phyloP scores from a whole-genome alignment of 148 eudicot genomes.

The Dianthus caryophyllus region DNA sequence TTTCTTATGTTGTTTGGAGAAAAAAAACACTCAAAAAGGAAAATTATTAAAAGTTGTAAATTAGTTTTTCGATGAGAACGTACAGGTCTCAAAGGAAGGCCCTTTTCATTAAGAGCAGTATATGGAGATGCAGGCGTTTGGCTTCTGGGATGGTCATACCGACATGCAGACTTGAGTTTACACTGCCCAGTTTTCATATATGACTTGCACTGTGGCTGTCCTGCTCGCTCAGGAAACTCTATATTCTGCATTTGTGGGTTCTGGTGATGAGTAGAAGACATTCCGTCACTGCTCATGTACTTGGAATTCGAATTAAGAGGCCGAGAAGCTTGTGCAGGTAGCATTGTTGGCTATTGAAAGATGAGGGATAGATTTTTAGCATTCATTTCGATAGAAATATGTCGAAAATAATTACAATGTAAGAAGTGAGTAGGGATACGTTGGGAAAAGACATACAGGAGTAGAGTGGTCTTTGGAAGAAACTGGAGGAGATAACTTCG shows the following conservation, averaged over 20 bases:
- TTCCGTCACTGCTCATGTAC: slow-evolving; percentile 19
- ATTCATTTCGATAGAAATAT: not conserved
- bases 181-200: slow-evolving; percentile 59
- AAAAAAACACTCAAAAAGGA: too few species aligned
- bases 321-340: slow-evolving; percentile 13
- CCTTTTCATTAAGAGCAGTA: slow-evolving; percentile 29
- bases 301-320: slow-evolving; percentile 18
- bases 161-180: slow-evolving; percentile 44
- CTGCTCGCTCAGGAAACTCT: slow-evolving; percentile 61
- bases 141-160: slow-evolving; percentile 51
- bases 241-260: slow-evolving; percentile 33
- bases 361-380: not conserved
- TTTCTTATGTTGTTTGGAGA: too few species aligned
- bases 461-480: slow-evolving; percentile 40
- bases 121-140: slow-evolving; percentile 16
- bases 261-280: slow-evolving; percentile 18
- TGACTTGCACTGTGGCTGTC: slow-evolving; percentile 47
- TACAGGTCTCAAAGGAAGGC: slow-evolving; percentile 62
- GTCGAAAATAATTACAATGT: not conserved
- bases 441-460: slow-evolving; percentile 32
- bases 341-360: slow-evolving; percentile 12
- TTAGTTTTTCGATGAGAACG: not conserved
- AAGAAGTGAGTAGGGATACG: not conserved
- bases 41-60: not conserved
- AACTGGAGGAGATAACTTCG: slow-evolving; percentile 25